Conservation (phyloP, 2,329 filamentous ascomycete species). For the Nannizzia gypsea region DNA sequence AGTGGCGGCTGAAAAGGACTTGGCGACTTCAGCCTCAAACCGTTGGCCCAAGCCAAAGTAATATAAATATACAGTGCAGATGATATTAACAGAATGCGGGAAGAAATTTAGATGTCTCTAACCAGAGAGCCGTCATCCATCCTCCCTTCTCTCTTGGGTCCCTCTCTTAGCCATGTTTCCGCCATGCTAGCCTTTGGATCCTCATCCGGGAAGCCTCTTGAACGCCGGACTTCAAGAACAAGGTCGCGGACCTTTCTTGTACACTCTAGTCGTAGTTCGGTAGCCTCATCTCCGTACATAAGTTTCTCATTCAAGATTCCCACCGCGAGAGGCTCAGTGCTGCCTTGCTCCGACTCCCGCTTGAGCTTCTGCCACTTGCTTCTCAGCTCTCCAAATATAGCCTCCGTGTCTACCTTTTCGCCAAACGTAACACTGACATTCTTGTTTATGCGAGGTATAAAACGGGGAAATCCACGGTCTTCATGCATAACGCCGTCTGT, state of each 20-base stretch:
- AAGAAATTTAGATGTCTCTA: slow-evolving; percentile 42
- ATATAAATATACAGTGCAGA: no score
- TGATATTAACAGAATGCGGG: no score
- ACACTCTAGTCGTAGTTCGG: slow-evolving; percentile 65
- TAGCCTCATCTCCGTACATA: slow-evolving; percentile 60
- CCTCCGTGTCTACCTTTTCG: slow-evolving; percentile 60
- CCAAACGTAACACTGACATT: slow-evolving; percentile 66
- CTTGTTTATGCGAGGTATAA: slow-evolving; percentile 63
- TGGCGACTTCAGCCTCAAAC: background rate
- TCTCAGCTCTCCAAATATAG: slow-evolving; percentile 65
- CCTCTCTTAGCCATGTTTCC: slow-evolving; percentile 63
- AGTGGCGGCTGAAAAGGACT: background rate
- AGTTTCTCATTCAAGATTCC: slow-evolving; percentile 55
- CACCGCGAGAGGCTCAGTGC: slow-evolving; percentile 24
- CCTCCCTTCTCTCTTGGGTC: slow-evolving; percentile 41
- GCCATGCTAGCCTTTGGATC: slow-evolving; percentile 65
- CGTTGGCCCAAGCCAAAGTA: background rate
- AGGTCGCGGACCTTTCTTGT: slow-evolving; percentile 66
- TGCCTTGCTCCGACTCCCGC: slow-evolving; percentile 38
- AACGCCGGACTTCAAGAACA: slow-evolving; percentile 63
- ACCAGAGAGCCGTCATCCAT: slow-evolving; percentile 52
- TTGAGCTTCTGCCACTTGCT: slow-evolving; percentile 58
- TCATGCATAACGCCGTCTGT: slow-evolving; percentile 83
- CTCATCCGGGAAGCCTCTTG: slow-evolving; percentile 64
- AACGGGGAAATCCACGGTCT: slow-evolving; percentile 63